These are phyloP conservation scores for Ciborinia camelliae DNA, from an alignment of 2,329 filamentous ascomycete genomes.

Conservation along the genomic window DNA sequence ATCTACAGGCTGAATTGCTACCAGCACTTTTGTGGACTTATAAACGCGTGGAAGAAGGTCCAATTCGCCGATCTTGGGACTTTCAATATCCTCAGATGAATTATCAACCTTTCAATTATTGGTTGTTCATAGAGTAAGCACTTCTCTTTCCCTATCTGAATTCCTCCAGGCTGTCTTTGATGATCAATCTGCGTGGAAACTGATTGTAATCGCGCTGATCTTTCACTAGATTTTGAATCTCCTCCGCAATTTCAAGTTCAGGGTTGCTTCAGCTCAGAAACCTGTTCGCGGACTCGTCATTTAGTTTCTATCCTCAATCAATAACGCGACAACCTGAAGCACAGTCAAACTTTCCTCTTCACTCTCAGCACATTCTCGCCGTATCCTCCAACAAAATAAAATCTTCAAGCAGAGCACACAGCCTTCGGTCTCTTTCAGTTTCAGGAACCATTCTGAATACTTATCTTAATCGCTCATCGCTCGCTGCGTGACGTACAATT, in stretches of 20 bases:
- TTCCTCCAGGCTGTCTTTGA: too few relatives aligned
- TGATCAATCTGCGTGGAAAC: too few relatives aligned
- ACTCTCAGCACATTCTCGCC: not conserved
- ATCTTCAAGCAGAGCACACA: too few relatives aligned
- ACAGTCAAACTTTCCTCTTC: fast-evolving
- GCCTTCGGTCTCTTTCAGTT: too few relatives aligned
- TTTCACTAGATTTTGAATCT: fast-evolving
- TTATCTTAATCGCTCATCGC: not conserved
- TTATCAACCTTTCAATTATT: too few relatives aligned
- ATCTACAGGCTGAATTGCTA: too few relatives aligned
- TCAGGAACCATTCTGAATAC: too few relatives aligned
- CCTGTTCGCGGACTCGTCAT: not conserved
- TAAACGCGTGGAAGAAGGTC: too few relatives aligned
- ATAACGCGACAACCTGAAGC: not conserved
- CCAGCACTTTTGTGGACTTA: too few relatives aligned
- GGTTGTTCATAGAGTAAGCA: not conserved
- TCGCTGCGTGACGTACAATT: not conserved
- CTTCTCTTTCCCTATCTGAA: fast-evolving
- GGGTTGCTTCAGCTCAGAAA: not conserved
- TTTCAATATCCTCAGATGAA: not conserved
- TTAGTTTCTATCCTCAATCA: too few relatives aligned
- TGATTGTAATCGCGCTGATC: not conserved
- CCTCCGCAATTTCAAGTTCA: not conserved
- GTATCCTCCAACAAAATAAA: too few relatives aligned
- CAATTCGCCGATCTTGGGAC: not conserved